Percentiles rank a stretch among this genome's conserved stretches.
Conservation (phyloP, 2,329 filamentous ascomycete genomes). For the Plenodomus tracheiphilus region DNA sequence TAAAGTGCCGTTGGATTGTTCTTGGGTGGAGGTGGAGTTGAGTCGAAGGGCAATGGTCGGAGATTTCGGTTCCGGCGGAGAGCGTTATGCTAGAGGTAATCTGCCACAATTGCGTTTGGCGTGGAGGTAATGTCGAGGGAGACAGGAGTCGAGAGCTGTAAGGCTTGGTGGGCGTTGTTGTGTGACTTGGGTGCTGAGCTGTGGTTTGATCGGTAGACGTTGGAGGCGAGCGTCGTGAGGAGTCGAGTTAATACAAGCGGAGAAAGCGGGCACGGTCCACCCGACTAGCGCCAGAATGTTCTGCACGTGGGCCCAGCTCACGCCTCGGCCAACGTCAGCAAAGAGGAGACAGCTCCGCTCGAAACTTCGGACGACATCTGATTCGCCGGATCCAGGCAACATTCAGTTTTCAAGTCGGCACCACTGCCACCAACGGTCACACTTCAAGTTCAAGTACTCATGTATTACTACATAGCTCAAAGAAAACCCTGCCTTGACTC, state of each 20-base stretch:
- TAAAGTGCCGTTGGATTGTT: slow-evolving; percentile 51
- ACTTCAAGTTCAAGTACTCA: background rate
- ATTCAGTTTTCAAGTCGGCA: too few relatives aligned
- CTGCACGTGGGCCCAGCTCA: background rate
- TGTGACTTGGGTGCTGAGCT: slow-evolving; percentile 8
- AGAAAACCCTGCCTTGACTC: slow-evolving; percentile 20
- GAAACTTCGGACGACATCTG: background rate
- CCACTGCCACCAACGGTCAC: too few relatives aligned
- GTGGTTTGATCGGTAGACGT: slow-evolving; percentile 14
- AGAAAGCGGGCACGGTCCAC: slow-evolving; percentile 1
- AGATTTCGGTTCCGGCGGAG: background rate
- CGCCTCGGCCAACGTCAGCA: slow-evolving; percentile 5
- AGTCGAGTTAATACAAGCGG: slow-evolving; percentile 16
- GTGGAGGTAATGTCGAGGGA: background rate
- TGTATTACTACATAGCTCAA: slow-evolving; percentile 10
- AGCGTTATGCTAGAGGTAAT: background rate
- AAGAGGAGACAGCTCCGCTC: background rate
- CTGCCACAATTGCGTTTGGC: background rate
- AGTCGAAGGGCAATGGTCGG: background rate
- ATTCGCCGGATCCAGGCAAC: too few relatives aligned
- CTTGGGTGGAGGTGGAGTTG: slow-evolving; percentile 1
- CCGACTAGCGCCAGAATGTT: slow-evolving; percentile 11
- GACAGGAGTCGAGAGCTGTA: background rate
- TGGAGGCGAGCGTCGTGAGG: slow-evolving; percentile 15
- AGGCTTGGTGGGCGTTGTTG: slow-evolving; percentile 4